phyloP scores from a whole-genome alignment of 331 rosid species.

The Stylosanthes scabra region DNA sequence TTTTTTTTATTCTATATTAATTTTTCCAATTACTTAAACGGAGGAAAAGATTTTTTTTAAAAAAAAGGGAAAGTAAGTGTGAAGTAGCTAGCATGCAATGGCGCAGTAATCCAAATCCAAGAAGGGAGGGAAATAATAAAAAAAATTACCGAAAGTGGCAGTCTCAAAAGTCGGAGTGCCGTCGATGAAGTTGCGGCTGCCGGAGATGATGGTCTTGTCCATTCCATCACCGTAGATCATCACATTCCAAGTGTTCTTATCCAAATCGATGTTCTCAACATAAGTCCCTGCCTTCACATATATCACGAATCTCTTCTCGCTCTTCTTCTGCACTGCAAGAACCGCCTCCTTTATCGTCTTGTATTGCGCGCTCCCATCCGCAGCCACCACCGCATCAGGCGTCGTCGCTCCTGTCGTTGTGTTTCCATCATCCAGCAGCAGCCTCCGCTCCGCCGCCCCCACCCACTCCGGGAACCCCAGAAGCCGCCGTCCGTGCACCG shows the following conservation, averaged over 20 bases:
- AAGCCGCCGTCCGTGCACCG: conserved; percentile 56
- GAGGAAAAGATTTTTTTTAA: no score
- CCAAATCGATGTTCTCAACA: conserved; percentile 59
- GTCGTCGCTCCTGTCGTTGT: neutral
- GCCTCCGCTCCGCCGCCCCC: conserved; percentile 56
- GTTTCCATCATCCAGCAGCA: conserved; percentile 31
- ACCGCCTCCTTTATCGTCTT: conserved; percentile 55
- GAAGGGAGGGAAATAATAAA: neutral
- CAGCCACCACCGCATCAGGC: conserved; percentile 47
- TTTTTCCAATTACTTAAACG: no score
- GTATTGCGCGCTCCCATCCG: conserved; percentile 57
- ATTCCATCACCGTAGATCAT: conserved; percentile 65
- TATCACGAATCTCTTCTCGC: conserved; percentile 48
- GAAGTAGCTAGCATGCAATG: neutral
- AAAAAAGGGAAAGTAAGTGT: neutral
- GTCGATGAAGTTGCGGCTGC: conserved; percentile 54
- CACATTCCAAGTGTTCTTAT: conserved; percentile 67
- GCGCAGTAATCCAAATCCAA: neutral
- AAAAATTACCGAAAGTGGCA: conserved; percentile 64
- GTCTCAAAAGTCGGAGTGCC: conserved; percentile 72
- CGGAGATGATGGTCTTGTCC: conserved; percentile 56
- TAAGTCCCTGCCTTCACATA: conserved; percentile 62
- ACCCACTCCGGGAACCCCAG: conserved; percentile 62
- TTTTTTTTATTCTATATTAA: no score
- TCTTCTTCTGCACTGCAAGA: conserved; percentile 57